These are phyloP conservation scores for Paramecium bursaria DNA, from an alignment of 73 alveolate species.

Conservation along the genomic window DNA sequence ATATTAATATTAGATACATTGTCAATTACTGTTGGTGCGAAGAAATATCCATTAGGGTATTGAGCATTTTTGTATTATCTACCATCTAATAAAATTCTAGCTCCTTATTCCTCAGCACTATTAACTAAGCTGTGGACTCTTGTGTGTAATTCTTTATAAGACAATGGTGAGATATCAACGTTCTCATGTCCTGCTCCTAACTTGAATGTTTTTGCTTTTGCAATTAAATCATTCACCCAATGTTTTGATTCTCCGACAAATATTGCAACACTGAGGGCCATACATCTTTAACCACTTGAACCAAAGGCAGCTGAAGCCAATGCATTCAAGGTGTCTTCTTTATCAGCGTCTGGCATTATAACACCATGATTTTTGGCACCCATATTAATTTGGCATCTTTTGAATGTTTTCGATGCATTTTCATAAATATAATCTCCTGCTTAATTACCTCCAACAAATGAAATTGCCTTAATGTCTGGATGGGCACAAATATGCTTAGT, in stretches of 20 bases:
- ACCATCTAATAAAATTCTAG: conserved; percentile 87
- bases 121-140: conserved; percentile 75
- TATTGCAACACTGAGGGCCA: conserved; percentile 95
- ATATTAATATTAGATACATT: conserved; percentile 60
- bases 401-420: conserved; percentile 84
- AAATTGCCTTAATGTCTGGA: conserved; percentile 88
- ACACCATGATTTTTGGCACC: conserved; percentile 96
- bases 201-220: conserved; percentile 79
- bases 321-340: conserved; percentile 87
- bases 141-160: conserved; percentile 73
- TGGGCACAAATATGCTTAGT: conserved; percentile 89
- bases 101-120: conserved; percentile 90
- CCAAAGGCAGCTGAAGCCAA: conserved; percentile 84
- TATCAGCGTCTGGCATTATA: conserved; percentile 93
- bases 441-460: conserved; percentile 94
- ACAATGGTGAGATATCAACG: conserved; percentile 90
- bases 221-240: conserved; percentile 90
- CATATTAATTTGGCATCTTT: conserved; percentile 93
- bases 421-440: conserved; percentile 95
- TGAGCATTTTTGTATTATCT: conserved; percentile 82
- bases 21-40: conserved; percentile 91
- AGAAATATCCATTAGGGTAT: conserved; percentile 87
- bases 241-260: conserved; percentile 87
- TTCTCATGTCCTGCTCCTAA: conserved; percentile 86
- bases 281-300: conserved; percentile 95